phyloP scores from a whole-genome alignment of 495 filamentous ascomycete species.

The Neurospora sp. region DNA sequence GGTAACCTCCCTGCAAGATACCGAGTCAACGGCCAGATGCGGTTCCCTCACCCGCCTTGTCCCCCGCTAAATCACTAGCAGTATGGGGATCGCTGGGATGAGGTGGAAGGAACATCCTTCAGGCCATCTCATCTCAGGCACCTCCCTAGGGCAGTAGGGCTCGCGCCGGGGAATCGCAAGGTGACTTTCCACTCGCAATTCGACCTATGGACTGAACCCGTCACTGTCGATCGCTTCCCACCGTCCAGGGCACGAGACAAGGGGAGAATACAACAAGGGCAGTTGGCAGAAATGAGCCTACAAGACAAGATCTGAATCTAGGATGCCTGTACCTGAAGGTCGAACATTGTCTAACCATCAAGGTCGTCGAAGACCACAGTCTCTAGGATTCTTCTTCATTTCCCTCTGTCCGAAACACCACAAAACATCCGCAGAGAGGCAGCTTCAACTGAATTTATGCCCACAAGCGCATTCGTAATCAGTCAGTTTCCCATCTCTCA shows the following conservation, averaged over 20 bases:
- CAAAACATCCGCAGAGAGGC: neutral
- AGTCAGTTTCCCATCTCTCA: neutral
- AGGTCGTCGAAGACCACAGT: neutral
- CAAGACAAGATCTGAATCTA: neutral
- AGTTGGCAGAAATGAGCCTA: neutral
- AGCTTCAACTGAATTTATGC: neutral
- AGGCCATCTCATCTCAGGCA: neutral
- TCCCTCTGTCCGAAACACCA: neutral
- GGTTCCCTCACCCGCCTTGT: neutral
- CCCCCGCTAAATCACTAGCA: neutral
- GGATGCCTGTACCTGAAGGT: neutral
- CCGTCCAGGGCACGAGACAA: neutral
- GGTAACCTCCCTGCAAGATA: neutral
- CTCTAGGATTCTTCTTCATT: neutral
- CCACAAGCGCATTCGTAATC: neutral
- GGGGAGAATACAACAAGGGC: neutral
- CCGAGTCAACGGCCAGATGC: too few relatives aligned
- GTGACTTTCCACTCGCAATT: neutral
- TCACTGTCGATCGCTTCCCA: neutral
- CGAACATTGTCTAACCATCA: neutral
- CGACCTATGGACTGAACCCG: neutral
- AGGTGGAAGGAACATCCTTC: neutral
- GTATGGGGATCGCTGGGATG: neutral
- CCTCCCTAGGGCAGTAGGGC: neutral
- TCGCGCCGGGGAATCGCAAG: neutral